Percentiles rank a stretch among this genome's conserved stretches.
Conservation (phyloP, 257 asterid genomes). For the Asclepias syriaca region DNA sequence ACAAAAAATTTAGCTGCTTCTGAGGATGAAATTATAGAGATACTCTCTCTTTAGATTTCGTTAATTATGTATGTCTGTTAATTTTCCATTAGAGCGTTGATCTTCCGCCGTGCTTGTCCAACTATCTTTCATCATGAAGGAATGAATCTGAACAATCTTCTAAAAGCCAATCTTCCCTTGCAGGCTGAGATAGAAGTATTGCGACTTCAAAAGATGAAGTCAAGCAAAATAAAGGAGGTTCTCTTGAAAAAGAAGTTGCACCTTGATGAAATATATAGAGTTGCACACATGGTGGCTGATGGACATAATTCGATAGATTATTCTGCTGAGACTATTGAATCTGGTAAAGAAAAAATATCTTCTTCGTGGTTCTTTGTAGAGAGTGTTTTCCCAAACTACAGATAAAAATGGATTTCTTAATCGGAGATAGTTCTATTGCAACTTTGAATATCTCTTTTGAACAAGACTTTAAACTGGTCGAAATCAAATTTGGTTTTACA, state of each 20-base stretch:
- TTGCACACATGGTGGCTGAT: conserved; percentile 63
- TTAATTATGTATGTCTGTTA: conserved; percentile 39
- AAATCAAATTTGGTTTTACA: neutral
- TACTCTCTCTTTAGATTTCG: conserved; percentile 50
- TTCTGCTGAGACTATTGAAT: conserved; percentile 59
- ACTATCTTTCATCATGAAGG: neutral
- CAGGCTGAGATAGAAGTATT: conserved; percentile 79
- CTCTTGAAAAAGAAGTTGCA: conserved; percentile 55
- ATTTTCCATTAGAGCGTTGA: neutral
- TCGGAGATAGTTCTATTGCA: neutral
- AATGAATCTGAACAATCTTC: neutral
- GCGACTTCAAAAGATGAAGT: conserved; percentile 65
- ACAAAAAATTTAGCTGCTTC: conserved; percentile 58
- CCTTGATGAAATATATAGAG: conserved; percentile 66
- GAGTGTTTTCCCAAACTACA: neutral
- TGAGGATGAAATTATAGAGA: conserved; percentile 64
- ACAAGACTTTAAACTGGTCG: neutral
- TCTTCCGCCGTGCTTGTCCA: neutral
- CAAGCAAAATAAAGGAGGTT: conserved; percentile 75
- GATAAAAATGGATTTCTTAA: neutral
- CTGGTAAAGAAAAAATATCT: conserved; percentile 34
- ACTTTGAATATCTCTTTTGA: neutral
- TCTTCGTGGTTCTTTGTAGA: neutral
- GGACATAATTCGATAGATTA: conserved; percentile 34
- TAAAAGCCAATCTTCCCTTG: neutral